Percentiles rank a stretch among this genome's conserved stretches.
phyloP scores from a whole-genome alignment of 371 early-diverging fungal species.

The Phascolomyces articulosus region DNA sequence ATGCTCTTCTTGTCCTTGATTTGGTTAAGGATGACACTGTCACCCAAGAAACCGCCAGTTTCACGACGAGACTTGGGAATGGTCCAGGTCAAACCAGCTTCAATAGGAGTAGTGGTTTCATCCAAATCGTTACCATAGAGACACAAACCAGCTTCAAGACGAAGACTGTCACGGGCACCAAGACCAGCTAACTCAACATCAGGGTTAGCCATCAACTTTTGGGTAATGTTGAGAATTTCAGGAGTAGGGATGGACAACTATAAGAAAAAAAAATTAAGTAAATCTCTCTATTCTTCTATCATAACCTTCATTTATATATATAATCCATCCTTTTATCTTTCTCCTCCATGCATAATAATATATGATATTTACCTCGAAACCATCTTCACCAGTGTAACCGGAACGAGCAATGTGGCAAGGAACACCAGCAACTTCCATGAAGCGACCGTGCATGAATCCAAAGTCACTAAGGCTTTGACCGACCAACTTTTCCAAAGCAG shows the following conservation, averaged over 20 bases:
- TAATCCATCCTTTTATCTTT: too few relatives aligned
- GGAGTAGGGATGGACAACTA: constrained; percentile 84
- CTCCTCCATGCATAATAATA: neutral
- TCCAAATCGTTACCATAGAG: constrained; percentile 96
- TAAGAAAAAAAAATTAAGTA: neutral
- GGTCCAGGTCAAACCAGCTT: constrained; percentile 95
- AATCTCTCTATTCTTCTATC: too few relatives aligned
- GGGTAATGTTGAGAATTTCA: constrained; percentile 70
- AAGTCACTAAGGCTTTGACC: constrained; percentile 66
- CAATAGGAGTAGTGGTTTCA: constrained; percentile 91
- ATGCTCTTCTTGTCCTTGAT: constrained; percentile 76
- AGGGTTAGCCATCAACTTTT: constrained; percentile 72
- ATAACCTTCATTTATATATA: too few relatives aligned
- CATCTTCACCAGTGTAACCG: constrained; percentile 99
- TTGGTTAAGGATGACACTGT: constrained; percentile 82
- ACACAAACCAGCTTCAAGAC: constrained; percentile 97
- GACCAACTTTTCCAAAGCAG: constrained; percentile 58
- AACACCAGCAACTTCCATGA: constrained; percentile 77
- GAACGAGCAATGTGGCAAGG: constrained; percentile 91
- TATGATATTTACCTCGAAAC: constrained; percentile 83
- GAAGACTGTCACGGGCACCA: constrained; percentile 93
- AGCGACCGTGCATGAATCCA: constrained; percentile 87
- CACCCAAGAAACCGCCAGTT: constrained; percentile 96
- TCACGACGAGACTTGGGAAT: constrained; percentile 89
- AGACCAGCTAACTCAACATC: constrained; percentile 93